Evolutionary conservation across 1,139 yeast species (phyloP).

Genomic region (Debaryomyces sp.): DNA sequence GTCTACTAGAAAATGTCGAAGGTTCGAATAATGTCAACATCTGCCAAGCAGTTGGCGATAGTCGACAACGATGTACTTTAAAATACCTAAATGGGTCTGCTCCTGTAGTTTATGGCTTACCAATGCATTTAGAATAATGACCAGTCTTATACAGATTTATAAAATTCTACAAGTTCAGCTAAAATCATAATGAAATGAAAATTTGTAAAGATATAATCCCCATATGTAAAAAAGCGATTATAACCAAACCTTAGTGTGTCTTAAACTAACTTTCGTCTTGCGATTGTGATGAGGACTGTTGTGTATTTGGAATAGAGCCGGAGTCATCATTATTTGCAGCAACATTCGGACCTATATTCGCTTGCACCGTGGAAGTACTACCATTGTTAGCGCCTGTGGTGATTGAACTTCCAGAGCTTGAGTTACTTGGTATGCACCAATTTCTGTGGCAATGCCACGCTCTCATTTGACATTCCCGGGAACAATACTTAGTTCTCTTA

Average conservation of each 20-base stretch:
- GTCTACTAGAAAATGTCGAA: conserved; percentile 39
- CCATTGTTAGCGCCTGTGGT: background rate
- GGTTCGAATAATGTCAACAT: conserved; percentile 24
- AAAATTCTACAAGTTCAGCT: background rate
- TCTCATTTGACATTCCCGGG: conserved; percentile 85
- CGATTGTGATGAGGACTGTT: conserved; percentile 4
- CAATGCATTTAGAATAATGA: conserved; percentile 10
- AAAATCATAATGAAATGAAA: background rate
- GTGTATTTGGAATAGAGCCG: background rate
- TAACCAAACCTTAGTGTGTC: background rate
- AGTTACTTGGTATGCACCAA: conserved; percentile 76
- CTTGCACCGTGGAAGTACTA: background rate
- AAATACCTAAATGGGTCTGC: conserved; percentile 36
- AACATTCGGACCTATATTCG: background rate
- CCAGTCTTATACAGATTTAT: background rate
- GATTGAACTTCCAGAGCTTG: conserved; percentile 16
- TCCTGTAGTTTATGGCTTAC: conserved; percentile 35
- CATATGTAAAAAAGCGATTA: background rate
- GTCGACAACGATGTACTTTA: conserved; percentile 14
- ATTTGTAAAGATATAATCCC: background rate
- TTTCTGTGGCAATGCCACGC: conserved; percentile 94
- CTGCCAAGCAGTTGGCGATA: conserved; percentile 49
- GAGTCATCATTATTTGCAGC: background rate
- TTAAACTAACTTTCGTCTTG: conserved; percentile 4
- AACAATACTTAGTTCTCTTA: conserved; percentile 92